Evolutionary conservation across 2,329 filamentous ascomycete genomes (phyloP).

Genomic region (Phialocephala subalpina): DNA sequence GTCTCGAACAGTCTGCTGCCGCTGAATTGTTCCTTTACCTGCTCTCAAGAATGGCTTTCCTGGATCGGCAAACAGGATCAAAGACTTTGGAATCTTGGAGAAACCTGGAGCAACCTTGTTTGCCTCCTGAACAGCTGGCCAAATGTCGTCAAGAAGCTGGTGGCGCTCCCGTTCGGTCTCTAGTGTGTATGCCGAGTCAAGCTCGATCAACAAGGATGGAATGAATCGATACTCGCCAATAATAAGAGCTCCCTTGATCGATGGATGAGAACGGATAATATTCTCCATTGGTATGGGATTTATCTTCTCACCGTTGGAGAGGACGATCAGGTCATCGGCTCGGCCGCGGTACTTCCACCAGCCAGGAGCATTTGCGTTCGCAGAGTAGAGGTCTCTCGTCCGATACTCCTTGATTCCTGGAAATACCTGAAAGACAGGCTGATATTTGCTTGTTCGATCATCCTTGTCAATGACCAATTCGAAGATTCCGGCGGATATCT

Average conservation of each 20-base stretch:
- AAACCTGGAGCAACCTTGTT: constrained; percentile 42
- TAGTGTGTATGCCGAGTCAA: constrained; percentile 7
- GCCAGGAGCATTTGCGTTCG: constrained; percentile 42
- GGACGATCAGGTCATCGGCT: constrained; percentile 25
- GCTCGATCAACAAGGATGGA: constrained; percentile 25
- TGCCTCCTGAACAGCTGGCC: constrained; percentile 44
- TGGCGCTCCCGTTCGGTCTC: constrained; percentile 13
- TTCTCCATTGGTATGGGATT: constrained; percentile 43
- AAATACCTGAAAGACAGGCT: constrained; percentile 46
- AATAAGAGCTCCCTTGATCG: constrained; percentile 37
- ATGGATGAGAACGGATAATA: constrained; percentile 46
- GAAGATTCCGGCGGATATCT: constrained; percentile 30
- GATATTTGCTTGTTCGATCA: constrained; percentile 27
- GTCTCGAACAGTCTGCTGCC: constrained; percentile 39
- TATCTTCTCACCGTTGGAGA: constrained; percentile 28
- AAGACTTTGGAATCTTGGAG: constrained; percentile 39
- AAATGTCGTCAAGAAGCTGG: constrained; percentile 39
- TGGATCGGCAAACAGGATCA: constrained; percentile 43
- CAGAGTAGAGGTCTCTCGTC: constrained; percentile 48
- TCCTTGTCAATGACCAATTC: constrained; percentile 39
- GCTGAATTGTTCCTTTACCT: constrained; percentile 49
- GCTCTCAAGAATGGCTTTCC: constrained; percentile 47
- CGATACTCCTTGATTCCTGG: constrained; percentile 45
- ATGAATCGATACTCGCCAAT: constrained; percentile 22
- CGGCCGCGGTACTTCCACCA: constrained; percentile 41